Percentiles rank a stretch among this genome's conserved stretches.
Conservation (phyloP, 2,329 filamentous ascomycete genomes). For the Knufia petricola region DNA sequence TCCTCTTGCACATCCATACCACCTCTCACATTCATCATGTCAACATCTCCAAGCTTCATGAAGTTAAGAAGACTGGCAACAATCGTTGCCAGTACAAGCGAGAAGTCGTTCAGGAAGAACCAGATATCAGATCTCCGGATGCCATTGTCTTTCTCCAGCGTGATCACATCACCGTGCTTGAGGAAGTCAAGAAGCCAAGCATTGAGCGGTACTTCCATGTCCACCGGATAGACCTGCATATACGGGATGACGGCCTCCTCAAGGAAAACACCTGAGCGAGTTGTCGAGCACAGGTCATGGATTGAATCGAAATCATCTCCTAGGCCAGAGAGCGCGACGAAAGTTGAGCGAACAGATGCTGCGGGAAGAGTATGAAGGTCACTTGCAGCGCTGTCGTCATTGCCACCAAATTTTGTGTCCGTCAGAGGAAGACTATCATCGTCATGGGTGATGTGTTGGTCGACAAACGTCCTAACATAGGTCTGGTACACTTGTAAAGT, state of each 20-base stretch:
- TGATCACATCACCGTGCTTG: conserved; percentile 57
- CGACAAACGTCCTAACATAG: conserved; percentile 60
- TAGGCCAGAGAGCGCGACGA: conserved; percentile 61
- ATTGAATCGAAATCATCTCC: conserved; percentile 56
- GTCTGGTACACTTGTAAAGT: conserved; percentile 56
- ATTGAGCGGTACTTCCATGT: conserved; percentile 36
- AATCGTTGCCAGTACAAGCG: conserved; percentile 37
- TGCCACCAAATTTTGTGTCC: conserved; percentile 35
- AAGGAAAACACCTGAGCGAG: conserved; percentile 60
- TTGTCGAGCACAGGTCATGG: conserved; percentile 56
- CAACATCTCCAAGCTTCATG: conserved; percentile 23
- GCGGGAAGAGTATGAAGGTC: conserved; percentile 26
- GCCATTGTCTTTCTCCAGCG: conserved; percentile 54
- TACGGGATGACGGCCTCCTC: conserved; percentile 65
- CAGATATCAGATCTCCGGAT: conserved; percentile 60
- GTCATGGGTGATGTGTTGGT: conserved; percentile 49
- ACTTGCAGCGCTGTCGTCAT: conserved; percentile 9
- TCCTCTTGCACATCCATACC: conserved; percentile 25
- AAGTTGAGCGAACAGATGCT: conserved; percentile 50
- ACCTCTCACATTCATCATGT: conserved; percentile 24
- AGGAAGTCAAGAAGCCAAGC: conserved; percentile 61
- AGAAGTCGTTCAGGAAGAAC: conserved; percentile 62
- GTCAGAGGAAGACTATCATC: conserved; percentile 54
- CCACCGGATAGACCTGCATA: conserved; percentile 48
- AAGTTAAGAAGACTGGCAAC: conserved; percentile 27